Conservation (phyloP, 345 rosid species). For the Camelina sativa region DNA sequence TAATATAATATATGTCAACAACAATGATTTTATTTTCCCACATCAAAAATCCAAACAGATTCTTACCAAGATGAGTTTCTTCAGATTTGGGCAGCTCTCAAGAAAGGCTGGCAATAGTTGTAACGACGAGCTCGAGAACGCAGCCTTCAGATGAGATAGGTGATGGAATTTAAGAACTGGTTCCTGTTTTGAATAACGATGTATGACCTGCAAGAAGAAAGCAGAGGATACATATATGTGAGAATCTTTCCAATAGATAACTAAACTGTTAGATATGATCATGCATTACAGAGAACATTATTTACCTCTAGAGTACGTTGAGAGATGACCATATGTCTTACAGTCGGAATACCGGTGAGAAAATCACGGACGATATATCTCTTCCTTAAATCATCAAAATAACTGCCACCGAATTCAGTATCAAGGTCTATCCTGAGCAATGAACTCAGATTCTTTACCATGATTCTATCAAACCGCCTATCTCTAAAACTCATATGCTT, state of each 20-base stretch:
- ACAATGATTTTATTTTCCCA: not conserved
- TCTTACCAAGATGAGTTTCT: slow-evolving; percentile 10
- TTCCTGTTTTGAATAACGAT: not conserved
- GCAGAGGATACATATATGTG: not conserved
- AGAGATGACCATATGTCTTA: slow-evolving; percentile 13
- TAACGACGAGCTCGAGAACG: not conserved
- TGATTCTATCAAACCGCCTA: not conserved
- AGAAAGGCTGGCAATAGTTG: slow-evolving; percentile 1
- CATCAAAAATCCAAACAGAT: not conserved
- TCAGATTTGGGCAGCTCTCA: slow-evolving; percentile 29
- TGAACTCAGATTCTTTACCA: slow-evolving; percentile 16
- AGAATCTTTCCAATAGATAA: not conserved
- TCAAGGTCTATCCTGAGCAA: slow-evolving; percentile 4
- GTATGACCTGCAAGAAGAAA: not conserved
- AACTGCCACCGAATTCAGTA: not conserved
- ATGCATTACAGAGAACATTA: not conserved
- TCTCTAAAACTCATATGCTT: not conserved
- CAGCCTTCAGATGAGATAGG: slow-evolving; percentile 8
- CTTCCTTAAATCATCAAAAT: not conserved
- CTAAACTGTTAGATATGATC: not conserved
- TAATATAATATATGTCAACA: not conserved
- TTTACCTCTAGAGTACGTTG: slow-evolving; percentile 15
- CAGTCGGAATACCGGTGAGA: not conserved
- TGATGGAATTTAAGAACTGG: not conserved
- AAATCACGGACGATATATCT: not conserved